Evolutionary conservation across 768 basidiomycete genomes (phyloP).

Genomic region (Tremella mesenterica): DNA sequence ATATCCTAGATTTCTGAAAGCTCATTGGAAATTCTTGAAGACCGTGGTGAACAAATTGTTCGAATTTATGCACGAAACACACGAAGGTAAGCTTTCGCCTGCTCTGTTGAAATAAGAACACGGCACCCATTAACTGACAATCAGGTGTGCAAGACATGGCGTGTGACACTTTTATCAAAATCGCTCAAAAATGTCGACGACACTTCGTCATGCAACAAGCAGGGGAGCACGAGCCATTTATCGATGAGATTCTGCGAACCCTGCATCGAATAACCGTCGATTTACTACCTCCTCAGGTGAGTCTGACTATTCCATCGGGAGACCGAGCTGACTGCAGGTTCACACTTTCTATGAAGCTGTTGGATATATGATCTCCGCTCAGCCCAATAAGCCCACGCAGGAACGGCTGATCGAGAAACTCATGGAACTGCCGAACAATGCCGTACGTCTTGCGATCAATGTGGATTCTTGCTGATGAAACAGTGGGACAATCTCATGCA

Average conservation of each 20-base stretch:
- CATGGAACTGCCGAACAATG: conserved; percentile 96
- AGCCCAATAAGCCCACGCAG: conserved; percentile 94
- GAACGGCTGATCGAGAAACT: conserved; percentile 88
- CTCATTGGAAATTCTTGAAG: conserved; percentile 99
- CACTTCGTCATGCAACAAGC: conserved; percentile 99
- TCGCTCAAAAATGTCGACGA: conserved; percentile 93
- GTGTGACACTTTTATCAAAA: conserved; percentile 99
- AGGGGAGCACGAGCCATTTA: conserved; percentile 92
- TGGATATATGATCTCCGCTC: conserved; percentile 98
- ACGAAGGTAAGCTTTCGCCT: conserved; percentile 60
- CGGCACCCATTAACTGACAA: not conserved
- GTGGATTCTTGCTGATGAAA: not conserved
- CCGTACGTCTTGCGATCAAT: conserved; percentile 52
- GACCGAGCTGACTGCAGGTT: conserved; percentile 48
- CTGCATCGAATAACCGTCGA: conserved; percentile 92
- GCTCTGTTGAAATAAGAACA: not conserved
- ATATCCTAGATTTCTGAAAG: conserved; percentile 97
- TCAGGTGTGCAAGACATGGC: conserved; percentile 99
- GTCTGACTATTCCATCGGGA: conserved; percentile 3
- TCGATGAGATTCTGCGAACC: conserved; percentile 88
- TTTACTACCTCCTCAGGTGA: conserved; percentile 73
- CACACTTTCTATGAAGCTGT: conserved; percentile 99
- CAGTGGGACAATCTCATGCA: conserved; percentile 98
- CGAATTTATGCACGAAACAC: conserved; percentile 99
- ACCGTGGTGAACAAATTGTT: conserved; percentile 99